Conservation (phyloP, 768 basidiomycete genomes). For the Gymnopilus dilepis region DNA sequence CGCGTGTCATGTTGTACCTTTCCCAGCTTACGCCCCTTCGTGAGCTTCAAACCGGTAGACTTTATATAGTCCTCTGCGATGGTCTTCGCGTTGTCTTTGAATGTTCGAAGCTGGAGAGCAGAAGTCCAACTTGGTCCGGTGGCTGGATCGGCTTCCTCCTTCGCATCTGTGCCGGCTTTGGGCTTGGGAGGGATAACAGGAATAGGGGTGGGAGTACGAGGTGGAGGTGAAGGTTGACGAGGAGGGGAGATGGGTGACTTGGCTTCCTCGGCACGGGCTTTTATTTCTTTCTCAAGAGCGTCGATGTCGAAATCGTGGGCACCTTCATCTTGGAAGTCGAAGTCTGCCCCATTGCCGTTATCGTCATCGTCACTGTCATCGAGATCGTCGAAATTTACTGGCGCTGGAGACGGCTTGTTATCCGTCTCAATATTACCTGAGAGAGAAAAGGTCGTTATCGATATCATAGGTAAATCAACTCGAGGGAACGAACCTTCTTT, state of each 20-base stretch:
- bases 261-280: neutral
- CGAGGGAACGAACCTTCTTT: neutral
- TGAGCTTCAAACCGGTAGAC: neutral
- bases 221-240: neutral
- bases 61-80: neutral
- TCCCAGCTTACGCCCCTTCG: neutral
- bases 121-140: neutral
- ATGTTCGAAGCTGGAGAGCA: neutral
- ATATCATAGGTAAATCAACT: neutral
- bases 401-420: no score
- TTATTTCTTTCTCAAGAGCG: neutral
- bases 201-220: neutral
- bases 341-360: neutral
- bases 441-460: no score
- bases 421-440: no score
- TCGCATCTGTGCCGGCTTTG: neutral
- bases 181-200: neutral
- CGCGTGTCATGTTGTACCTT: neutral
- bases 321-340: neutral
- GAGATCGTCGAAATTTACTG: no score
- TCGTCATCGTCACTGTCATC: neutral
- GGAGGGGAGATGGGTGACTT: neutral
- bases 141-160: neutral
- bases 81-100: constrained; percentile 4
- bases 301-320: neutral